These are phyloP conservation scores for Kluyveromyces siamensis DNA, from an alignment of 805 yeast genomes.

Conservation along the genomic window DNA sequence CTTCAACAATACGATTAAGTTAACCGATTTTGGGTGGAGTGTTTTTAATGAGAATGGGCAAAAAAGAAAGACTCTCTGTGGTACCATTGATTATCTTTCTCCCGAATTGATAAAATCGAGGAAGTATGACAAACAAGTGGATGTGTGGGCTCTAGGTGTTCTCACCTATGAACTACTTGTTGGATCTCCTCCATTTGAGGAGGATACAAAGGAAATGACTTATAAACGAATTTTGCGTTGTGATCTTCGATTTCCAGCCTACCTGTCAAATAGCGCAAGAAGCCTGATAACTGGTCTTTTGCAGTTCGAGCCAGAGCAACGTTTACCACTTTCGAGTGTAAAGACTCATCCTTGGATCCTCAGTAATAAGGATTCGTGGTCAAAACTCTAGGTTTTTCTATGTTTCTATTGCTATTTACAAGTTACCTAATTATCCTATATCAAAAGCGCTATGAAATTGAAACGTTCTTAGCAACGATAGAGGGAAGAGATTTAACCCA, in stretches of 20 bases:
- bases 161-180: slow-evolving; percentile 76
- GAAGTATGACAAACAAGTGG: slow-evolving; percentile 71
- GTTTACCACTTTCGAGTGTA: slow-evolving; percentile 55
- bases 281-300: slow-evolving; percentile 61
- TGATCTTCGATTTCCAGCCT: slow-evolving; percentile 65
- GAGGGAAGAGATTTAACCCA: slow-evolving; percentile 79
- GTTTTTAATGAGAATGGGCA: slow-evolving; percentile 50
- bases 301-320: slow-evolving; percentile 56
- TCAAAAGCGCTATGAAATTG: slow-evolving; percentile 19
- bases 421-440: not conserved
- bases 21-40: slow-evolving; percentile 96
- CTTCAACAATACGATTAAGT: slow-evolving; percentile 64
- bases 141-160: slow-evolving; percentile 89
- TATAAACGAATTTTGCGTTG: slow-evolving; percentile 71
- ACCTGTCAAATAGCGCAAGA: slow-evolving; percentile 62
- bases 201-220: slow-evolving; percentile 64
- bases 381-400: slow-evolving; percentile 5
- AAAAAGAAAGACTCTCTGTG: slow-evolving; percentile 78
- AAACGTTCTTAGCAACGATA: slow-evolving; percentile 44
- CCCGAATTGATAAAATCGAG: slow-evolving; percentile 90
- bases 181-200: slow-evolving; percentile 92
- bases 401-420: not conserved
- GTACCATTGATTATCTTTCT: slow-evolving; percentile 88
- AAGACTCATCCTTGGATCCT: slow-evolving; percentile 77
- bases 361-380: slow-evolving; percentile 58